Evolutionary conservation across 2,329 filamentous ascomycete genomes (phyloP).

Genomic region (Fusarium brevicatenulatum): DNA sequence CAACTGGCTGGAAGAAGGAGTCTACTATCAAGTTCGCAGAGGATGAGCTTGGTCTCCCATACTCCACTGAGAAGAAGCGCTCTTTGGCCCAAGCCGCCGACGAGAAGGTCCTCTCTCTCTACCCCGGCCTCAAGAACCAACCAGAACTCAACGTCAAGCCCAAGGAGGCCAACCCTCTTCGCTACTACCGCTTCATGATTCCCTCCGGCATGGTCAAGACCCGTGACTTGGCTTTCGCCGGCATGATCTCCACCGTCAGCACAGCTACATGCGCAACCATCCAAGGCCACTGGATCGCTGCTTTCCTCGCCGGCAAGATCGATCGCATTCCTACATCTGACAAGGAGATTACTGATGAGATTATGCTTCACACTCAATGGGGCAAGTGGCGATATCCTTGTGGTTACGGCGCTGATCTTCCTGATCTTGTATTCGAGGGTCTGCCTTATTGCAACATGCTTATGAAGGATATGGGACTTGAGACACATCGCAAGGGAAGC

Average conservation of each 20-base stretch:
- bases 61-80: constrained; percentile 1
- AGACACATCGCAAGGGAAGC: constrained; percentile 39
- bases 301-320: constrained; percentile 65
- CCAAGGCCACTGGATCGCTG: constrained; percentile 65
- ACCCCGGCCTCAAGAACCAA: constrained; percentile 37
- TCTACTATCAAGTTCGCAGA: constrained; percentile 55
- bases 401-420: constrained; percentile 69
- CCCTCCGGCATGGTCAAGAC: constrained; percentile 27
- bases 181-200: constrained; percentile 45
- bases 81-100: constrained; percentile 27
- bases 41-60: constrained; percentile 30
- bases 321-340: constrained; percentile 48
- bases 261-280: constrained; percentile 49
- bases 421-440: constrained; percentile 82
- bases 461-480: constrained; percentile 71
- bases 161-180: constrained; percentile 33
- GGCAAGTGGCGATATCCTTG: constrained; percentile 75
- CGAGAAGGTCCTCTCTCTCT: constrained; percentile 24
- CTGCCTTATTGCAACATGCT: constrained; percentile 67
- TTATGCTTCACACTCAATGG: constrained; percentile 73
- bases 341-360: constrained; percentile 59
- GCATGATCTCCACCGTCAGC: constrained; percentile 47
- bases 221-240: constrained; percentile 48
- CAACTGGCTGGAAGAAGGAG: constrained; percentile 63
- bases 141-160: constrained; percentile 34